phyloP scores from a whole-genome alignment of 2,329 filamentous ascomycete species.

The Fusarium chuoi region DNA sequence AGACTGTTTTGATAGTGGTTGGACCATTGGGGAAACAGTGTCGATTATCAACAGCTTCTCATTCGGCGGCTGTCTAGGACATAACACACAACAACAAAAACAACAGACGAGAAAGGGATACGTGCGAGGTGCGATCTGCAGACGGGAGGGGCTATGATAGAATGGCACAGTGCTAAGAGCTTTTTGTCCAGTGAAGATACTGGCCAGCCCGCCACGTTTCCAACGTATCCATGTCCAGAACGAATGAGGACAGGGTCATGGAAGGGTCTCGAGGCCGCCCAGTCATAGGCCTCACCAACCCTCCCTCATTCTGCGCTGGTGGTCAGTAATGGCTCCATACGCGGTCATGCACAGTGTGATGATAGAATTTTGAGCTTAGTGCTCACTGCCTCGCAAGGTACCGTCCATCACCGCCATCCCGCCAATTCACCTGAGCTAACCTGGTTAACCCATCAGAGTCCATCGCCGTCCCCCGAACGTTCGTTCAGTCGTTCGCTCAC shows the following conservation, averaged over 20 bases:
- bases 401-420: slow-evolving; percentile 27
- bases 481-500: not conserved
- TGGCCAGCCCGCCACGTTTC: slow-evolving; percentile 44
- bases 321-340: slow-evolving; percentile 33
- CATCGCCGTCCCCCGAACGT: slow-evolving; percentile 8
- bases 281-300: slow-evolving; percentile 39
- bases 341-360: slow-evolving; percentile 33
- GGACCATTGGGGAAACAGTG: slow-evolving; percentile 28
- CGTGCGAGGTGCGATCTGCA: slow-evolving; percentile 32
- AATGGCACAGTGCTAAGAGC: slow-evolving; percentile 35
- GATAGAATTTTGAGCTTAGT: slow-evolving; percentile 21
- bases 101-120: slow-evolving; percentile 1
- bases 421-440: slow-evolving; percentile 17
- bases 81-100: slow-evolving; percentile 19
- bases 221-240: slow-evolving; percentile 37
- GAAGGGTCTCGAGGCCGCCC: slow-evolving; percentile 35
- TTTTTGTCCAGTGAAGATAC: not conserved
- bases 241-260: slow-evolving; percentile 19
- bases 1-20: slow-evolving; percentile 12
- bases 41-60: slow-evolving; percentile 20
- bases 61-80: slow-evolving; percentile 30
- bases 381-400: slow-evolving; percentile 40
- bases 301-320: slow-evolving; percentile 31
- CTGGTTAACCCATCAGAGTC: not conserved
- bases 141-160: slow-evolving; percentile 26